Conservation (phyloP, 106 monocot genomes). For the Phalaenopsis equestris region DNA sequence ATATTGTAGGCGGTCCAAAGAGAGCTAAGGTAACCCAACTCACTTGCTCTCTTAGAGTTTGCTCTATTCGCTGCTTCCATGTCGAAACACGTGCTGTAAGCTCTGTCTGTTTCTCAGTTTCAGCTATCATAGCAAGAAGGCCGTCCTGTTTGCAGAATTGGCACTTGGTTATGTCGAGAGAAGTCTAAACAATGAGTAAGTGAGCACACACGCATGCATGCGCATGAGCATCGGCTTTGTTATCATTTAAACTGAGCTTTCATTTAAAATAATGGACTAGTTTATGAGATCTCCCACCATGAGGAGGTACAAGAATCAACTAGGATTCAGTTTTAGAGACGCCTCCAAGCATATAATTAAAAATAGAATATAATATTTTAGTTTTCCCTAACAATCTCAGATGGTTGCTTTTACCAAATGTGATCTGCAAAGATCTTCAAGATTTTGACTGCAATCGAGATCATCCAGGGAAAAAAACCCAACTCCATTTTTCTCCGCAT, state of each 20-base stretch:
- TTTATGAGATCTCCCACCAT: background rate
- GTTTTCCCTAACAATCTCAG: too few species aligned
- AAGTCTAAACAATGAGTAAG: background rate
- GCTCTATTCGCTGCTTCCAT: constrained; percentile 82
- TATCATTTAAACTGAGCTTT: background rate
- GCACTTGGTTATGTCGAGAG: background rate
- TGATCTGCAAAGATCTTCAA: constrained; percentile 87
- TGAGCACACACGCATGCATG: too few species aligned
- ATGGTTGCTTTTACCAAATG: constrained; percentile 57
- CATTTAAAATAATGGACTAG: too few species aligned
- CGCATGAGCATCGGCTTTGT: too few species aligned
- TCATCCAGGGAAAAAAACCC: constrained; percentile 31
- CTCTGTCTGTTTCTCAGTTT: constrained; percentile 81
- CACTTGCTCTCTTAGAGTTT: constrained; percentile 70
- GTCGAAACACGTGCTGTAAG: constrained; percentile 72
- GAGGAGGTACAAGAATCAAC: background rate
- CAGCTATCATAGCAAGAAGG: constrained; percentile 84
- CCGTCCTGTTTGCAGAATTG: constrained; percentile 35
- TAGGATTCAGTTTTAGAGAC: background rate
- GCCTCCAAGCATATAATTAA: background rate
- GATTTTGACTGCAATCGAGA: constrained; percentile 39
- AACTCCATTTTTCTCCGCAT: constrained; percentile 16
- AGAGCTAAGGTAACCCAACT: background rate
- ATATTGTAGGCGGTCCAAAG: background rate
- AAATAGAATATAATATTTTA: background rate